Percentiles rank a stretch among this genome's conserved stretches.
Evolutionary conservation across 768 basidiomycete species (phyloP).

Genomic region (Boletellus ananas): DNA sequence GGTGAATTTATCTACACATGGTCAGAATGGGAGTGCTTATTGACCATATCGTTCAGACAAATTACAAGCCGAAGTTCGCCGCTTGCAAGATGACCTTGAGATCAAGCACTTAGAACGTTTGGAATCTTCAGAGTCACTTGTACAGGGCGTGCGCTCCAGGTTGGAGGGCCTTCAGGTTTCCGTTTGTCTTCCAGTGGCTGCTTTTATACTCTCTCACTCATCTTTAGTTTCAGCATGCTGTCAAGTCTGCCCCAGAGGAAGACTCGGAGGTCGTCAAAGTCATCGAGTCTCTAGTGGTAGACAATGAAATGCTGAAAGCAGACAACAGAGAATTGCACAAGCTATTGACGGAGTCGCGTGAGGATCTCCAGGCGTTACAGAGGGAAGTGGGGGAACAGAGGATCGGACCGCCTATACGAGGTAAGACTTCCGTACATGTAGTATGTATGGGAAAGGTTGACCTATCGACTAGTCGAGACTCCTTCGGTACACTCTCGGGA

Average conservation of each 20-base stretch:
- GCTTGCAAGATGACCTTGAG: constrained; percentile 61
- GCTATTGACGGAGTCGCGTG: constrained; percentile 69
- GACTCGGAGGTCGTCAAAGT: constrained; percentile 63
- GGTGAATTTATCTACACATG: constrained; percentile 35
- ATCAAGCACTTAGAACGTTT: constrained; percentile 54
- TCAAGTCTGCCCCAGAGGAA: constrained; percentile 36
- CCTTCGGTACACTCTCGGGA: constrained; percentile 40
- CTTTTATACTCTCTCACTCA: constrained; percentile 12
- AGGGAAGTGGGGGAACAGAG: constrained; percentile 75
- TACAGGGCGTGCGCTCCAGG: constrained; percentile 61
- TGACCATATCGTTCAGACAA: constrained; percentile 46
- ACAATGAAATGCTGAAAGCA: constrained; percentile 77
- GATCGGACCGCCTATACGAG: constrained; percentile 44
- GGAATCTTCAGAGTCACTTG: constrained; percentile 62
- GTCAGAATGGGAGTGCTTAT: not conserved
- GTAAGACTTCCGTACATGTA: constrained; percentile 26
- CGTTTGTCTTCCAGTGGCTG: constrained; percentile 35
- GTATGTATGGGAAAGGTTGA: constrained; percentile 2
- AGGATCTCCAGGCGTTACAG: constrained; percentile 65
- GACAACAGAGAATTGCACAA: constrained; percentile 79
- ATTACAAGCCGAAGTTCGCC: constrained; percentile 61
- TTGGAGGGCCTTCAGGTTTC: constrained; percentile 58
- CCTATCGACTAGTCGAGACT: constrained; percentile 23
- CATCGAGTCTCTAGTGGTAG: constrained; percentile 79
- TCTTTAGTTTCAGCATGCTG: constrained; percentile 34